Evolutionary conservation across 345 rosid genomes (phyloP).

Genomic region (Gossypium rotundifolium): DNA sequence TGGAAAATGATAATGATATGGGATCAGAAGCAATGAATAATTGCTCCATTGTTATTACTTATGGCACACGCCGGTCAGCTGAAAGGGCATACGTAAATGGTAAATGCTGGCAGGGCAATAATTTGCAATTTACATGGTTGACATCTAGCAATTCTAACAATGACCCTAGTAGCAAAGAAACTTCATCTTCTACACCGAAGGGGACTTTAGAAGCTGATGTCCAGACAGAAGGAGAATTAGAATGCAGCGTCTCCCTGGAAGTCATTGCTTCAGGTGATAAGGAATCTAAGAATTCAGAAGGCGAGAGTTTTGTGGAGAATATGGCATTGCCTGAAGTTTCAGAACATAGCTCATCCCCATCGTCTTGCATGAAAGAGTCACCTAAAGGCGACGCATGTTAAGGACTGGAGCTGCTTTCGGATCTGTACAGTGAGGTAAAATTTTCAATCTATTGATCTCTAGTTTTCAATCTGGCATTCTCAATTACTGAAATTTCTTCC

Average conservation of each 20-base stretch:
- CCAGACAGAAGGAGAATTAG: slow-evolving; percentile 28
- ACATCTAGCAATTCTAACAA: slow-evolving; percentile 35
- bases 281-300: slow-evolving; percentile 39
- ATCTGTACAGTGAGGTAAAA: slow-evolving; percentile 65
- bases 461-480: slow-evolving; percentile 22
- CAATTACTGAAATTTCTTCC: slow-evolving; percentile 24
- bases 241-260: slow-evolving; percentile 17
- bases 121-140: slow-evolving; percentile 63
- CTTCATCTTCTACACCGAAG: slow-evolving; percentile 19
- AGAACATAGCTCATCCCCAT: slow-evolving; percentile 13
- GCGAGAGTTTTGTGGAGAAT: slow-evolving; percentile 18
- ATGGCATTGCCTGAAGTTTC: slow-evolving; percentile 31
- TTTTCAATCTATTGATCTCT: slow-evolving; percentile 21
- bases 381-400: slow-evolving; percentile 18
- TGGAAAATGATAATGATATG: slow-evolving; percentile 28
- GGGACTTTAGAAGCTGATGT: slow-evolving; percentile 19
- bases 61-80: slow-evolving; percentile 55
- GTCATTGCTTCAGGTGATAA: slow-evolving; percentile 33
- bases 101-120: slow-evolving; percentile 76
- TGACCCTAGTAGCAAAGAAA: slow-evolving; percentile 27
- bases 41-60: slow-evolving; percentile 51
- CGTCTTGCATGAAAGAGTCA: slow-evolving; percentile 20
- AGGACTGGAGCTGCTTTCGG: slow-evolving; percentile 18
- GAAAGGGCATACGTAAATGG: slow-evolving; percentile 77
- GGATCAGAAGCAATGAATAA: slow-evolving; percentile 29